phyloP scores from a whole-genome alignment of 2,329 filamentous ascomycete genomes.

The Rosellinia necatrix region DNA sequence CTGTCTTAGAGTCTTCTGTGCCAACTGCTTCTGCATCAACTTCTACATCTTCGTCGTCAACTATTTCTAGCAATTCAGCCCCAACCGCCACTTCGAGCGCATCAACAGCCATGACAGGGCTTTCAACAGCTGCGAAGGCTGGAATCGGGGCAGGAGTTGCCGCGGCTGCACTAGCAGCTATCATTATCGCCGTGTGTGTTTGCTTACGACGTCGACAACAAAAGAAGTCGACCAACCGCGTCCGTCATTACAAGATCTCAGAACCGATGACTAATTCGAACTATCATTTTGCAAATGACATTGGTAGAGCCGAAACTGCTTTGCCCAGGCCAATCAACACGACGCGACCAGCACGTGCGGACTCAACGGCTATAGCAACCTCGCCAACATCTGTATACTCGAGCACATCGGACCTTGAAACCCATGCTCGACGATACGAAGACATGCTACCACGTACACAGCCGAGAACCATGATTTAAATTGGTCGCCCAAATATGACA shows the following conservation, averaged over 20 bases:
- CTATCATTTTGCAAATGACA: conserved; percentile 39
- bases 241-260: conserved; percentile 51
- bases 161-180: conserved; percentile 47
- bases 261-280: conserved; percentile 55
- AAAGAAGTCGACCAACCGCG: conserved; percentile 31
- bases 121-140: conserved; percentile 51
- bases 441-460: conserved; percentile 60
- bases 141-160: conserved; percentile 56
- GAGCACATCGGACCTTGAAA: conserved; percentile 49
- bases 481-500: not conserved
- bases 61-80: conserved; percentile 8
- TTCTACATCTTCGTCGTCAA: conserved; percentile 20
- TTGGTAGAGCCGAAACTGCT: conserved; percentile 33
- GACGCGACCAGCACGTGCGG: not conserved
- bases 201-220: conserved; percentile 44
- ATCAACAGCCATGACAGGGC: conserved; percentile 32
- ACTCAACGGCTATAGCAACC: conserved; percentile 13
- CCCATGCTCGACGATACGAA: conserved; percentile 59
- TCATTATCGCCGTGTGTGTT: conserved; percentile 47
- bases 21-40: conserved; percentile 14
- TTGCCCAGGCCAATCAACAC: conserved; percentile 31
- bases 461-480: conserved; percentile 47
- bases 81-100: conserved; percentile 8
- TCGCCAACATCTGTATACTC: conserved; percentile 32
- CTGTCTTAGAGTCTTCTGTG: too few species aligned